Evolutionary conservation across 2,329 filamentous ascomycete species (phyloP).

Genomic region (Epichloe glyceriae): DNA sequence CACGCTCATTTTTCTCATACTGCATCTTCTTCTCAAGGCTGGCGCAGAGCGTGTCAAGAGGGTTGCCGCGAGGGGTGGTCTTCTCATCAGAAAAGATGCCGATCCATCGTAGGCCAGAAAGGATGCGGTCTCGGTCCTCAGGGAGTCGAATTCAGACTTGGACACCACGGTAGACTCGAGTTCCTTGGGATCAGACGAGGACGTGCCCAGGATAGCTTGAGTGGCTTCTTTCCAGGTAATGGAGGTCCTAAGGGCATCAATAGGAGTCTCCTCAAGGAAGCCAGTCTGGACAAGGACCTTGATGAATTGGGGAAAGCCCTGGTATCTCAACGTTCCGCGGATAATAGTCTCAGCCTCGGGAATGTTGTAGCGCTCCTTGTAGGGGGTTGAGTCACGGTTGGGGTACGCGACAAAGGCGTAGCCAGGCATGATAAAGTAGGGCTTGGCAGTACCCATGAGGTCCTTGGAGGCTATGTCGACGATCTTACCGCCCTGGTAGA

Average conservation of each 20-base stretch:
- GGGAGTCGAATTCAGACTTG: conserved; percentile 60
- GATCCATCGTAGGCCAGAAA: conserved; percentile 61
- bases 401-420: conserved; percentile 86
- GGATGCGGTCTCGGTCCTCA: conserved; percentile 56
- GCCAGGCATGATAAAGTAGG: conserved; percentile 72
- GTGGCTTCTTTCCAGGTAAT: conserved; percentile 79
- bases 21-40: conserved; percentile 86
- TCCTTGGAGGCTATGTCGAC: conserved; percentile 41
- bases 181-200: conserved; percentile 53
- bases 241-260: conserved; percentile 51
- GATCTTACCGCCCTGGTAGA: conserved; percentile 66
- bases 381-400: conserved; percentile 80
- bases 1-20: conserved; percentile 70
- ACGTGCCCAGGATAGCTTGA: conserved; percentile 58
- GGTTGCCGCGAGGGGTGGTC: conserved; percentile 62
- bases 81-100: conserved; percentile 38
- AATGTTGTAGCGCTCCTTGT: conserved; percentile 81
- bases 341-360: conserved; percentile 86
- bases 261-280: conserved; percentile 63
- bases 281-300: conserved; percentile 78
- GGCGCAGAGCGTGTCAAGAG: conserved; percentile 82
- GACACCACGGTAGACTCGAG: conserved; percentile 59
- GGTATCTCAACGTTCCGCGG: conserved; percentile 70
- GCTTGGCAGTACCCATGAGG: conserved; percentile 54
- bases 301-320: conserved; percentile 84